These are phyloP conservation scores for Geotrichum fermentans DNA, from an alignment of 1,139 yeast species.

Conservation along the genomic window DNA sequence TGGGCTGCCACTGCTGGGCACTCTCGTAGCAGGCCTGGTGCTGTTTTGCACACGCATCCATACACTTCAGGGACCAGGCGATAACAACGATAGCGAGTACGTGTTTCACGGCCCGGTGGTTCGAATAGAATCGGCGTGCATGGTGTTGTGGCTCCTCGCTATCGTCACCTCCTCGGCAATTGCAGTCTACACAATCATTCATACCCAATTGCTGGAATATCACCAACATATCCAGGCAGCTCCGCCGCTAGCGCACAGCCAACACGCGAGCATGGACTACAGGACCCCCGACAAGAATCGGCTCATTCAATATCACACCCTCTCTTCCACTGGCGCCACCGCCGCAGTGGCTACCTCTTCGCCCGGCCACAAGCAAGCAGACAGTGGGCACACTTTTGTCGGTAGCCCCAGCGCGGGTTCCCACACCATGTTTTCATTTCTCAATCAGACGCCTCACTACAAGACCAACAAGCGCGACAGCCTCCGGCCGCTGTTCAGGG, in stretches of 20 bases:
- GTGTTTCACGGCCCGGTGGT: neutral
- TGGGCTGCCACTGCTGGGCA: slow-evolving; percentile 10
- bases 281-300: neutral
- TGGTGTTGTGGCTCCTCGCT: slow-evolving; percentile 13
- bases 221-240: neutral
- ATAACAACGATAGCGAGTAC: no score
- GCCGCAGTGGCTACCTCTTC: neutral
- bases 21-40: slow-evolving; percentile 9
- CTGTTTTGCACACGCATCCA: slow-evolving; percentile 12
- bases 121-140: slow-evolving; percentile 2
- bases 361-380: neutral
- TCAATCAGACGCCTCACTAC: neutral
- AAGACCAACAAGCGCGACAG: neutral
- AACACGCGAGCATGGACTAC: neutral
- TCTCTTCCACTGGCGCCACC: neutral
- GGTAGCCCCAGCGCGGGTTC: neutral
- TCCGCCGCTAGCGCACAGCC: neutral
- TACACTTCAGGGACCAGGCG: no score
- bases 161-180: slow-evolving; percentile 7
- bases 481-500: slow-evolving; percentile 9
- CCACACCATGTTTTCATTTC: neutral
- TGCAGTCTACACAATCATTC: slow-evolving; percentile 8
- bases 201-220: slow-evolving; percentile 5
- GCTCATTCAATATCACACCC: neutral
- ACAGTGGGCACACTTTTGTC: neutral